Evolutionary conservation across 306 rosid genomes (phyloP).

Genomic region (Neltuma alba): DNA sequence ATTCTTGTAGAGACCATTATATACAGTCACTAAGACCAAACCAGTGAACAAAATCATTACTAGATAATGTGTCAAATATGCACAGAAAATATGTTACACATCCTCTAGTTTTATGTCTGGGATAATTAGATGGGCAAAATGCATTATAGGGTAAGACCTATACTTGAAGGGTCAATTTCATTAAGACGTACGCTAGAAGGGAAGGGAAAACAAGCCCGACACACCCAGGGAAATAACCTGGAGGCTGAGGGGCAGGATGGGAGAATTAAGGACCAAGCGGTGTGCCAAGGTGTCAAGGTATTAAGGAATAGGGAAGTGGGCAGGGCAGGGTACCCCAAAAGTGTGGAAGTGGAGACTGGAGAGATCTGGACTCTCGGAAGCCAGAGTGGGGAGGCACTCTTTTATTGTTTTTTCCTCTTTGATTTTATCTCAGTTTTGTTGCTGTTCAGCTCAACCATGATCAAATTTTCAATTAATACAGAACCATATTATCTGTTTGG

Average conservation of each 20-base stretch:
- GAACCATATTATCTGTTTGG: too few species aligned
- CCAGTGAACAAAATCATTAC: background rate
- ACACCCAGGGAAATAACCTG: background rate
- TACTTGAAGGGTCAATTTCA: background rate
- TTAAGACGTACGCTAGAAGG: background rate
- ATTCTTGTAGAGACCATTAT: background rate
- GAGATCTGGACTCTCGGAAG: too few species aligned
- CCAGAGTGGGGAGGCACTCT: too few species aligned
- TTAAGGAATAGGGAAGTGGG: background rate
- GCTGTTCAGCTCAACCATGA: too few species aligned
- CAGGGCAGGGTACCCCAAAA: too few species aligned
- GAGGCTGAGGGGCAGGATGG: too few species aligned
- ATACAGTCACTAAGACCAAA: constrained; percentile 20
- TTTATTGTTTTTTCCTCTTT: too few species aligned
- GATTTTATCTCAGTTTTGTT: too few species aligned
- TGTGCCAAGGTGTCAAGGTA: background rate
- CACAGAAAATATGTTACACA: background rate
- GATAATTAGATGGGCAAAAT: background rate
- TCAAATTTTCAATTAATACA: too few species aligned
- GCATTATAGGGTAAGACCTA: background rate
- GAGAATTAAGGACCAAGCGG: too few species aligned
- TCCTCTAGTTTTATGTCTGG: background rate
- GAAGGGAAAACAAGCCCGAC: background rate
- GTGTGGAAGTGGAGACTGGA: too few species aligned
- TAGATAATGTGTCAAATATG: background rate